Evolutionary conservation across 208 protist species (phyloP).

Genomic region (Acanthamoeba castellanii): DNA sequence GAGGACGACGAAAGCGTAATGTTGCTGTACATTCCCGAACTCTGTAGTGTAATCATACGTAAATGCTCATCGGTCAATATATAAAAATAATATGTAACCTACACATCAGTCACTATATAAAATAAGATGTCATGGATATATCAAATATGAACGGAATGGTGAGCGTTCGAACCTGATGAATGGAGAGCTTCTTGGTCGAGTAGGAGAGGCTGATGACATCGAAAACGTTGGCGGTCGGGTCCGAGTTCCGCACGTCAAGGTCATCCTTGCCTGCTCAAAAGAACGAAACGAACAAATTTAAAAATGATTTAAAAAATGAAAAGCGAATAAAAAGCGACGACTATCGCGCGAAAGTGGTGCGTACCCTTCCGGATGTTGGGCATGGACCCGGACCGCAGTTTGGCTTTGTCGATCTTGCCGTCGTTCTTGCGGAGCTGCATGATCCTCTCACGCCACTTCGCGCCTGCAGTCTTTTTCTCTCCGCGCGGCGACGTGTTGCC

Average conservation of each 20-base stretch:
- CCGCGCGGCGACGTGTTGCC: background rate
- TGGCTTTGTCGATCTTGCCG: conserved; percentile 25
- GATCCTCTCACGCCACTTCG: conserved; percentile 21
- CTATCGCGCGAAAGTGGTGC: no score
- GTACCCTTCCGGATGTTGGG: conserved; percentile 38
- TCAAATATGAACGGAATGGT: no score
- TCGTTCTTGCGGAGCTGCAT: conserved; percentile 37
- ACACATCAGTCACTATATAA: no score
- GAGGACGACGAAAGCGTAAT: conserved; percentile 1
- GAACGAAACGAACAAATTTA: background rate
- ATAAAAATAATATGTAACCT: no score
- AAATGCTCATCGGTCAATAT: no score
- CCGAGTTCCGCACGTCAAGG: background rate
- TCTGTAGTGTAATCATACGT: background rate
- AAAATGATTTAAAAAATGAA: background rate
- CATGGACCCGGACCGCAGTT: conserved; percentile 25
- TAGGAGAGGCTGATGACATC: conserved; percentile 30
- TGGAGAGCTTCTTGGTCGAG: conserved; percentile 43
- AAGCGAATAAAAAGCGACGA: background rate
- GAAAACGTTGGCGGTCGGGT: background rate
- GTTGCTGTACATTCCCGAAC: conserved; percentile 36
- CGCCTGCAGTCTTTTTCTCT: conserved; percentile 26
- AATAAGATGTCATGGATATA: no score
- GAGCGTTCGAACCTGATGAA: background rate
- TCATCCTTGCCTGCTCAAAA: background rate